phyloP scores from a whole-genome alignment of 441 rosid genomes.

The Metrosideros polymorpha region DNA sequence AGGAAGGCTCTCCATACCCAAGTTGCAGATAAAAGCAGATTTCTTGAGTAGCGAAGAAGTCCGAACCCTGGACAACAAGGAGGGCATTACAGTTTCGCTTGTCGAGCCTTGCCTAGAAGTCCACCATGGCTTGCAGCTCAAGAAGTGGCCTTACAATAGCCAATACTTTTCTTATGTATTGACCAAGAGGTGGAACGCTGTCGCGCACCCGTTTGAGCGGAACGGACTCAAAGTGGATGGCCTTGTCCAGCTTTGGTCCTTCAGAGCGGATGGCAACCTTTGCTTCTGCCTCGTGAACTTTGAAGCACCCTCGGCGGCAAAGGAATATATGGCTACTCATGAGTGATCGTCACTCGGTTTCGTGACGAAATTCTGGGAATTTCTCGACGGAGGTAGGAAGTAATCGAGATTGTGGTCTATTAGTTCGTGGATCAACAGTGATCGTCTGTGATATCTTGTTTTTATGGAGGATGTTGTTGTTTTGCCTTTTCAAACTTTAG shows the following conservation, averaged over 20 bases:
- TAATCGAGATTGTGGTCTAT: neutral
- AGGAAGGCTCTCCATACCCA: neutral
- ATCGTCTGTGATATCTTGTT: neutral
- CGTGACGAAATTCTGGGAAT: no score
- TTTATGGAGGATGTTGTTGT: no score
- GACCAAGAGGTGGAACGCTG: neutral
- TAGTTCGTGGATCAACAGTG: neutral
- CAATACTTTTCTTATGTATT: neutral
- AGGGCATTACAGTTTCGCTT: accelerated
- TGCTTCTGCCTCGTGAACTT: accelerated
- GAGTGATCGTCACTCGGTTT: accelerated
- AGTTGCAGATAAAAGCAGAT: accelerated
- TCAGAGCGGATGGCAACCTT: no score
- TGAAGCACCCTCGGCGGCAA: accelerated
- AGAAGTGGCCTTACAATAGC: accelerated
- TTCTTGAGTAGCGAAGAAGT: neutral
- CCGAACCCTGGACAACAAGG: neutral
- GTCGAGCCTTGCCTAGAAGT: neutral
- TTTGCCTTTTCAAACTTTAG: accelerated
- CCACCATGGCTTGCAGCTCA: accelerated
- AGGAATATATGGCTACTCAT: accelerated
- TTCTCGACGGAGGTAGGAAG: neutral
- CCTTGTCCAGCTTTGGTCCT: no score
- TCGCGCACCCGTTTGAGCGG: no score
- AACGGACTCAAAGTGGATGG: no score